Percentiles rank a stretch among this genome's conserved stretches.
phyloP scores from a whole-genome alignment of 2,329 filamentous ascomycete species.

The Xylariaceae sp. region DNA sequence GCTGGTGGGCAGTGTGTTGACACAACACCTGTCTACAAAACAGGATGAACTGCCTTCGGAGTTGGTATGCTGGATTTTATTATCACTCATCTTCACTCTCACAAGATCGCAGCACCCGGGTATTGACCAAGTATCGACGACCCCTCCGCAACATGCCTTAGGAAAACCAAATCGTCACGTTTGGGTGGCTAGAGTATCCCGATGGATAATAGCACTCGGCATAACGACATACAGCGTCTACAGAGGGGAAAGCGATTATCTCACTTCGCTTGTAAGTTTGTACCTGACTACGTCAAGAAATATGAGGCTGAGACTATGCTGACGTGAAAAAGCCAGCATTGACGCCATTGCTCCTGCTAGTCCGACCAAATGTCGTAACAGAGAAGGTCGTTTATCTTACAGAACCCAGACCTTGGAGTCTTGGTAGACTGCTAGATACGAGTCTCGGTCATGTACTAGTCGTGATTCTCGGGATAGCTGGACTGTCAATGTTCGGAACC shows the following conservation, averaged over 20 bases:
- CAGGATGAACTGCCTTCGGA: slow-evolving; percentile 32
- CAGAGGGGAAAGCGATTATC: slow-evolving; percentile 16
- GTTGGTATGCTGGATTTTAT: slow-evolving; percentile 29
- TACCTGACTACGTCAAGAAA: background rate
- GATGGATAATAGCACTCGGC: slow-evolving; percentile 16
- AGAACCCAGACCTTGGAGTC: slow-evolving; percentile 7
- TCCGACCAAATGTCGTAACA: slow-evolving; percentile 20
- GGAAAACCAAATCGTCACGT: background rate
- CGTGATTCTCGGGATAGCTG: slow-evolving; percentile 21
- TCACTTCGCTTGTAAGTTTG: slow-evolving; percentile 14
- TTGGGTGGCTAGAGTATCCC: background rate
- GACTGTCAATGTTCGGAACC: slow-evolving; percentile 29
- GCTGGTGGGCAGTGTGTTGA: slow-evolving; percentile 23
- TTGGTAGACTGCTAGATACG: slow-evolving; percentile 17
- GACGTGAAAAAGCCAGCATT: slow-evolving; percentile 26
- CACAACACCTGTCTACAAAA: slow-evolving; percentile 15
- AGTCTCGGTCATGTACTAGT: slow-evolving; percentile 21
- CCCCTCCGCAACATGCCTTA: background rate
- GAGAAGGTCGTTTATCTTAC: background rate
- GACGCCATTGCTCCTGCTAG: slow-evolving; percentile 29
- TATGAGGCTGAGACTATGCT: background rate
- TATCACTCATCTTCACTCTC: slow-evolving; percentile 23
- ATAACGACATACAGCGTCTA: slow-evolving; percentile 20
- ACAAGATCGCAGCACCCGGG: slow-evolving; percentile 1
- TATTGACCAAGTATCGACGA: background rate